Conservation (phyloP, 306 rosid species). For the Datisca glomerata region DNA sequence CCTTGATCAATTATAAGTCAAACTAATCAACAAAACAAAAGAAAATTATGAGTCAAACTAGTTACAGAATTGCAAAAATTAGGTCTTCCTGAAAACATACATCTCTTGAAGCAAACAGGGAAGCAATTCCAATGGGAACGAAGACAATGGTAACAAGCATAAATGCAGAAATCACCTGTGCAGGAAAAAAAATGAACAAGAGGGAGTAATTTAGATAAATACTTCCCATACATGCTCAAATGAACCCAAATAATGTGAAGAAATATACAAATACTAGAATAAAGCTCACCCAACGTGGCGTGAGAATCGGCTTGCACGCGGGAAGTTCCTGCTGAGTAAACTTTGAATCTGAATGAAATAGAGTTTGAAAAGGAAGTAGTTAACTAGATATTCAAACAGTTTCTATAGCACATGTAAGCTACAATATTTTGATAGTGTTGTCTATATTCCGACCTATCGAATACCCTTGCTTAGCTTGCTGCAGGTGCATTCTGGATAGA, state of each 20-base stretch:
- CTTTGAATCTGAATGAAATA: constrained; percentile 56
- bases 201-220: too few relatives aligned
- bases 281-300: constrained; percentile 69
- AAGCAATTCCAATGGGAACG: constrained; percentile 83
- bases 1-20: constrained; percentile 17
- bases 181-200: not conserved
- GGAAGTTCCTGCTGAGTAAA: constrained; percentile 99
- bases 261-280: not conserved
- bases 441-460: too few relatives aligned
- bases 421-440: too few relatives aligned
- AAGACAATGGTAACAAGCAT: constrained; percentile 66
- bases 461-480: too few relatives aligned
- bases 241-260: not conserved
- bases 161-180: constrained; percentile 89
- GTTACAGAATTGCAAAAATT: constrained; percentile 2
- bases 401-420: too few relatives aligned
- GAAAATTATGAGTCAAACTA: constrained; percentile 12
- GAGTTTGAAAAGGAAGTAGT: too few relatives aligned
- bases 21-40: constrained; percentile 9
- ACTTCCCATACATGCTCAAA: too few relatives aligned
- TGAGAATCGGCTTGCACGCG: constrained; percentile 97
- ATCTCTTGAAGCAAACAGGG: constrained; percentile 69
- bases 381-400: too few relatives aligned
- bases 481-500: too few relatives aligned
- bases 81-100: constrained; percentile 26